Base-by-base conservation (phyloP, 1,139 yeast genomes). In the Saccharomyces hybrid region DNA sequence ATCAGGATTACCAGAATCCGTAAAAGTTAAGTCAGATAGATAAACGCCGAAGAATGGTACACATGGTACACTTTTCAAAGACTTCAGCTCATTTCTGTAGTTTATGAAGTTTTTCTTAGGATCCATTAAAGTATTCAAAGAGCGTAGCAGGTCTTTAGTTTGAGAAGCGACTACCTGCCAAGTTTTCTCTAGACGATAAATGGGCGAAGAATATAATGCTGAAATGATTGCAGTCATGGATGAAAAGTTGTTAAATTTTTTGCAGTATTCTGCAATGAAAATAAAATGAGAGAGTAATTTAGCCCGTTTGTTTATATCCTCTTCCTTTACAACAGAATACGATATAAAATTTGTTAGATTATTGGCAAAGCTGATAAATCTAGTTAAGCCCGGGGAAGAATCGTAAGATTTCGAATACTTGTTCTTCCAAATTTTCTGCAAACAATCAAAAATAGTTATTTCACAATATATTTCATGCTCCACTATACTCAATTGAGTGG, bases 171-270 rank as follows among this genome's bases (percentile, higher is more conserved):
- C 83, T 38, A 75, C 73, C 42, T 79, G 81, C 97, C 98, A 91
- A 0, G 98, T 88, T 68, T 83, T 85, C 64, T 84, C 86, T 67
- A 93, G 77, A 55, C 98, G 77, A 67, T 88, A 91, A 54, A 93
- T 81, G 4, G 97, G 91, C 0, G 97, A 87, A 1, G 97, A 86
- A 61, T 86, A 85, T 50, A 93, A 74, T 0, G 96, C 97, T 44
- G 96, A 87, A 25, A 90, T 82, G 51, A 93, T 84, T 1, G 98
- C 97, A 8, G 97, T 91, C 95, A 93, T 87, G 9, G 96, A 84
- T 5, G 95, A 86, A 66, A 84, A 93, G 69, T 93, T 93, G 66
- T 88, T 88, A 63, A 86, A 74, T 56, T 78, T 80, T 27, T 89
- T 78, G 64, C 96, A 84, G 62, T 83, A 81, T 61, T 86, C 91